Conservation (phyloP, 768 basidiomycete species). For the Suillus occidentalis region DNA sequence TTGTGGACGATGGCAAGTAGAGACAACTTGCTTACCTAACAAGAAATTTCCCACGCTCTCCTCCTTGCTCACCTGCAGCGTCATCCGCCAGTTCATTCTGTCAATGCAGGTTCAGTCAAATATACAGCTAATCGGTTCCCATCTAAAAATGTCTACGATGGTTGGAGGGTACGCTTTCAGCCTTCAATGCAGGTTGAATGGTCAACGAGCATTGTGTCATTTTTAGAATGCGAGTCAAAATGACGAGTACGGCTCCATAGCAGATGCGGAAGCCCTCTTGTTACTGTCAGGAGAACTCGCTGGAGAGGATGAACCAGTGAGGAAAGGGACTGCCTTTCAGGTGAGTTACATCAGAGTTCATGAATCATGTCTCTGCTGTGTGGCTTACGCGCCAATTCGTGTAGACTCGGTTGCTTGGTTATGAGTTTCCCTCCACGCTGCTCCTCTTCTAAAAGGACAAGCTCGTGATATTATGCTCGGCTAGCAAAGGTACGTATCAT, state of each 20-base stretch:
- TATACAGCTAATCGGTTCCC: constrained; percentile 54
- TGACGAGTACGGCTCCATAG: constrained; percentile 70
- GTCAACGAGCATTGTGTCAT: constrained; percentile 14
- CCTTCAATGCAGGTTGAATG: constrained; percentile 12
- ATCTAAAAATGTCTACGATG: constrained; percentile 57
- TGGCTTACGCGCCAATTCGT: constrained; percentile 11
- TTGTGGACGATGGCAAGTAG: not conserved
- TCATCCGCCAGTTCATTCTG: constrained; percentile 15
- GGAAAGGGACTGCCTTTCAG: constrained; percentile 90
- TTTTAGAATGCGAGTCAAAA: constrained; percentile 61
- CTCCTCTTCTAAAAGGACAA: constrained; percentile 79
- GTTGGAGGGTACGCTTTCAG: constrained; percentile 54
- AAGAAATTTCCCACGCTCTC: constrained; percentile 34
- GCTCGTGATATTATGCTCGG: constrained; percentile 79
- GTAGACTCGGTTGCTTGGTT: constrained; percentile 95
- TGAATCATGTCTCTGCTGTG: constrained; percentile 1
- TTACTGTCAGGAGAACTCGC: constrained; percentile 77
- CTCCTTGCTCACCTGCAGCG: constrained; percentile 16
- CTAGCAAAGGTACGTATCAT: constrained; percentile 71
- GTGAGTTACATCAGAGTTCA: constrained; percentile 43
- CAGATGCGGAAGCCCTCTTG: constrained; percentile 67
- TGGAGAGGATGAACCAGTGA: constrained; percentile 85
- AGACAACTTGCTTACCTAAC: constrained; percentile 31
- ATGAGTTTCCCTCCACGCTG: constrained; percentile 95
- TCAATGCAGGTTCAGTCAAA: constrained; percentile 70